Base-by-base conservation (phyloP, 1,284 basidiomycete genomes). In the Trametes pubescens region DNA sequence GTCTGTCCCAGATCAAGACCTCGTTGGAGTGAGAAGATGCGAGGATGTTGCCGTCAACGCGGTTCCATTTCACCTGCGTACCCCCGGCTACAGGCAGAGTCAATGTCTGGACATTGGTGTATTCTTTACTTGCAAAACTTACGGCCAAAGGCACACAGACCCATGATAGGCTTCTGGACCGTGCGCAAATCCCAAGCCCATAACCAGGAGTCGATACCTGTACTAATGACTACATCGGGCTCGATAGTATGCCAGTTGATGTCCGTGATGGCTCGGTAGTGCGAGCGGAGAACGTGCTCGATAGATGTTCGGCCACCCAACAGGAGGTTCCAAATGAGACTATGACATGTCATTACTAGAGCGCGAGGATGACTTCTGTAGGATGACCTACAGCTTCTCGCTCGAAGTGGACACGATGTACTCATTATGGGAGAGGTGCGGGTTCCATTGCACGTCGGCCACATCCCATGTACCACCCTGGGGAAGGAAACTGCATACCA, bases 381-480 rank as follows among this genome's bases (percentile, higher is more conserved):
- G 47, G 14, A 29, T 56, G 32, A 65, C 87, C 32, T 67, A 92
- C 81, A 98, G 86, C 76, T 98, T 98, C 76, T 98, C 95, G 53
- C 93, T 94, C 0, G 94, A 97, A 0, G 98, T 99, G 2, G 95
- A 97, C 22, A 97, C 92, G 57, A 99, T 95, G 72, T 96, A 95
- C 71, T 97, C 90, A 54, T 91, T 88, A 14, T 92, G 88, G 8
- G 85, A 82, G 0, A 87, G 87, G 74, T 99, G 96, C 1, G 97
- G 97, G 59, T 96, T 97, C 96, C 97, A 99, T 75, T 99, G 96
- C 2, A 96, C 90, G 69, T 92, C 97, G 7, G 96, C 96, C 4
- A 98, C 95, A 72, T 98, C 95, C 95, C 96, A 99, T 10, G 93
- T 95, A 3, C 96, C 96, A 13, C 95, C 93, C 77, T 99, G 96